phyloP scores from a whole-genome alignment of 78 protist species.

The Emiliania huxleyi region DNA sequence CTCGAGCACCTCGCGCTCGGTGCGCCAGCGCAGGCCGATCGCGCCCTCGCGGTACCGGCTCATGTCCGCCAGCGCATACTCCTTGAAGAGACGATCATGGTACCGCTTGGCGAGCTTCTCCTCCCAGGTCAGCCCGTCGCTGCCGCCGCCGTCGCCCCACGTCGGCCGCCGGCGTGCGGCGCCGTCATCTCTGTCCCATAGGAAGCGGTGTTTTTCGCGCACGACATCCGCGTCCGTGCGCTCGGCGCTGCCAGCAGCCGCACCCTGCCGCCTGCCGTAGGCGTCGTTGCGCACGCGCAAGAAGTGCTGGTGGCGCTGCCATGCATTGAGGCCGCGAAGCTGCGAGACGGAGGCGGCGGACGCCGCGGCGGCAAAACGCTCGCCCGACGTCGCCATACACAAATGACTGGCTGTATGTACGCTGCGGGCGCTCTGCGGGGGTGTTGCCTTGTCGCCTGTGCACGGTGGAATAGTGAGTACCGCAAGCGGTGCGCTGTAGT shows the following conservation, averaged over 20 bases:
- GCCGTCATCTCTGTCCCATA: not conserved
- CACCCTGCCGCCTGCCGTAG: not conserved
- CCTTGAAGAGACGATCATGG: constrained; percentile 73
- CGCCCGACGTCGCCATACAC: not conserved
- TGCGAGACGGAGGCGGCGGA: not conserved
- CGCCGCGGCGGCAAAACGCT: not conserved
- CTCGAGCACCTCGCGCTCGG: constrained; percentile 66
- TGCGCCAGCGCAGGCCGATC: constrained; percentile 79
- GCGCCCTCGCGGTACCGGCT: constrained; percentile 33
- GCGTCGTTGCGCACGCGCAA: not conserved
- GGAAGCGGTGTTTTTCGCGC: not conserved
- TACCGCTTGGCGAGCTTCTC: constrained; percentile 70
- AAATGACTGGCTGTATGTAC: too few species aligned
- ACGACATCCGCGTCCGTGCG: not conserved
- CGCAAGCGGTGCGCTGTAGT: too few species aligned
- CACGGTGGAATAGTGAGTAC: too few species aligned
- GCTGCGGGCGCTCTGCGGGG: too few species aligned
- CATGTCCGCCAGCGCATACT: constrained; percentile 74
- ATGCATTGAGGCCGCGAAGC: not conserved
- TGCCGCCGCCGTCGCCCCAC: not conserved
- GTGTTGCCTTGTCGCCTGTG: too few species aligned
- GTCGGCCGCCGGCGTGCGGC: not conserved
- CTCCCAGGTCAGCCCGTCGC: constrained; percentile 57
- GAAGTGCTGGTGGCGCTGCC: not conserved
- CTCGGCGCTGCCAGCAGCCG: not conserved